A percentile compares a stretch with the other conserved stretches of the same genome.
Evolutionary conservation across 192 early-diverging fungal species (phyloP).

Genomic region (Geranomyces variabilis): DNA sequence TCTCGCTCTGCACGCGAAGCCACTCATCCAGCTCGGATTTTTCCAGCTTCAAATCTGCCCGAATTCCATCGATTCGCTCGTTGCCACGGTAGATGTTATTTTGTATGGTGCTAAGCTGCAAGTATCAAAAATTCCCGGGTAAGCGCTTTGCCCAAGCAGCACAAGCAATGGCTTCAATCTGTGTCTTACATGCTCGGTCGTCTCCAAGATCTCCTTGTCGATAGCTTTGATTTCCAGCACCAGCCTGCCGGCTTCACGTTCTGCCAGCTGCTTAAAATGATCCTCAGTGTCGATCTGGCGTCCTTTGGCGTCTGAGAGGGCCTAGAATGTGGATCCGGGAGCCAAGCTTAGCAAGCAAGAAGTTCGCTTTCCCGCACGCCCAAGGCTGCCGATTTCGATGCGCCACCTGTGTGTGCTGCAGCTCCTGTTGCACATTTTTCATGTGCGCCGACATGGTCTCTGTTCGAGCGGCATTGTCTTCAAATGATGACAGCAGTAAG

Average conservation of each 20-base stretch:
- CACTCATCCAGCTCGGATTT: slow-evolving; percentile 64
- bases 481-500: slow-evolving; percentile 42
- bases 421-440: slow-evolving; percentile 62
- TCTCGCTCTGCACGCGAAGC: slow-evolving; percentile 62
- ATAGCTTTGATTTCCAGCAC: slow-evolving; percentile 53
- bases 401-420: slow-evolving; percentile 60
- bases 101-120: slow-evolving; percentile 54
- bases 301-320: slow-evolving; percentile 56
- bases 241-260: slow-evolving; percentile 56
- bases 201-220: slow-evolving; percentile 54
- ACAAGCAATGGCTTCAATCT: not conserved
- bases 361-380: no score
- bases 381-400: no score
- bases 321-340: slow-evolving; percentile 31
- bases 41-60: slow-evolving; percentile 57
- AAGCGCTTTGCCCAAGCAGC: not conserved
- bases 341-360: no score
- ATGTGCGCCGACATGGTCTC: slow-evolving; percentile 55
- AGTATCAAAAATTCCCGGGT: not conserved
- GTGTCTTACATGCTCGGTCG: slow-evolving; percentile 51
- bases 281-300: slow-evolving; percentile 65
- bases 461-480: slow-evolving; percentile 55
- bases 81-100: slow-evolving; percentile 61
- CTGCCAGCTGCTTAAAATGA: slow-evolving; percentile 61
- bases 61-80: slow-evolving; percentile 57